A percentile compares a stretch with the other conserved stretches of the same genome.
Evolutionary conservation across 345 rosid genomes (phyloP).

Genomic region (Sisymbrium altissimum): DNA sequence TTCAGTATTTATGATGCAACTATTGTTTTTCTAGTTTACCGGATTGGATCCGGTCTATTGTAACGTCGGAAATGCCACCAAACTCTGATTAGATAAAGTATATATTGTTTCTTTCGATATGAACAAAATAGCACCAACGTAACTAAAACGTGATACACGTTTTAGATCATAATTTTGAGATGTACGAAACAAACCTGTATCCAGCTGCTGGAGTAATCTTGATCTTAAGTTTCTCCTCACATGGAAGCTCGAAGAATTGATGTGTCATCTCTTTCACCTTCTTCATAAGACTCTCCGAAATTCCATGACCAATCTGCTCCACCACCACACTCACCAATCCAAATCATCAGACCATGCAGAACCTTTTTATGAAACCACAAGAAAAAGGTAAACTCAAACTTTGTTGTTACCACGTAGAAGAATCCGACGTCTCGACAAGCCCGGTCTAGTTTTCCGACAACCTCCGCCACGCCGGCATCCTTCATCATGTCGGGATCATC

Average conservation of each 20-base stretch:
- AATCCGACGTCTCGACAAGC: conserved; percentile 85
- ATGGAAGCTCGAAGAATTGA: conserved; percentile 51
- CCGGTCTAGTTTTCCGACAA: conserved; percentile 55
- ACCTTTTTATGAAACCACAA: neutral
- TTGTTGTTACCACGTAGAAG: conserved; percentile 65
- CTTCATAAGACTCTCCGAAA: conserved; percentile 51
- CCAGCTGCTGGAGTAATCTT: conserved; percentile 65
- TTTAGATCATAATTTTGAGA: neutral
- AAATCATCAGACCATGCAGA: neutral
- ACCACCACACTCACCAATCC: conserved; percentile 14
- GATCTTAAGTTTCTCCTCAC: conserved; percentile 60
- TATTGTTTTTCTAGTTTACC: neutral
- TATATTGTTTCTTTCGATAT: neutral
- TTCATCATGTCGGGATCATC: conserved; percentile 52
- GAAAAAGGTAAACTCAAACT: neutral
- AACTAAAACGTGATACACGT: neutral
- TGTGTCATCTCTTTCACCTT: conserved; percentile 48
- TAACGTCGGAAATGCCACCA: neutral
- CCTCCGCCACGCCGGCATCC: conserved; percentile 53
- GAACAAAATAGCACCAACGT: neutral
- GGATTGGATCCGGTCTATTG: neutral
- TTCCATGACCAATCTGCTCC: conserved; percentile 68
- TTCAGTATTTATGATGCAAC: neutral
- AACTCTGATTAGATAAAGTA: neutral
- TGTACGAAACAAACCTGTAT: conserved; percentile 49